These are phyloP conservation scores for Russula earlei DNA, from an alignment of 768 basidiomycete species.

Conservation along the genomic window DNA sequence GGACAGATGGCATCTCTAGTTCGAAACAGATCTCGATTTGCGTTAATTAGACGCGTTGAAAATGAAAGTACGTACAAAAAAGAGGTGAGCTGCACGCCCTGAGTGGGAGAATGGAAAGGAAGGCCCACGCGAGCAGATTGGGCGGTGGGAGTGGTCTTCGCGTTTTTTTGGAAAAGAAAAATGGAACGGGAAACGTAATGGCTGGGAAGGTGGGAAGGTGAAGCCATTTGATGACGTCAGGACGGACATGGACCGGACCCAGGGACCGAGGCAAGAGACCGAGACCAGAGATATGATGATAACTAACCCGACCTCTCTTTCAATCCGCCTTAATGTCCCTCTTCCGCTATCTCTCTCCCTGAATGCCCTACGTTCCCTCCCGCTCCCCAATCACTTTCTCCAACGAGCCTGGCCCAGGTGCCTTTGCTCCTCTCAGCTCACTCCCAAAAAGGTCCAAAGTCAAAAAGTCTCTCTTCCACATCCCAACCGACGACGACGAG, in stretches of 20 bases:
- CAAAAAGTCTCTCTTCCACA: conserved; percentile 19
- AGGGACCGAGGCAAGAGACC: too few species aligned
- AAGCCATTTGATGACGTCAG: too few species aligned
- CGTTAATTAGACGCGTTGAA: conserved; percentile 1
- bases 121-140: neutral
- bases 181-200: conserved; percentile 14
- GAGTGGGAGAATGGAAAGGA: neutral
- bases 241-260: conserved; percentile 12
- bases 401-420: conserved; percentile 14
- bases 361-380: conserved; percentile 20
- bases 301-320: neutral
- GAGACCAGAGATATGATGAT: conserved; percentile 15
- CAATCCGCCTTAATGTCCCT: neutral
- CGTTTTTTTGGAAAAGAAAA: conserved; percentile 5
- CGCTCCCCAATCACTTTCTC: conserved; percentile 17
- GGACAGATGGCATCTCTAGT: neutral
- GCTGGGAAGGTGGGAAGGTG: conserved; percentile 6
- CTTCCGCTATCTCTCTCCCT: neutral
- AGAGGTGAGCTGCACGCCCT: neutral
- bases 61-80: conserved; percentile 1
- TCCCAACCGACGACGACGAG: conserved; percentile 13
- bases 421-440: conserved; percentile 12
- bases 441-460: conserved; percentile 2
- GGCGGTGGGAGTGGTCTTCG: neutral
- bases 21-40: conserved; percentile 2